Evolutionary conservation across 2,329 filamentous ascomycete species (phyloP).

Genomic region (Talaromyces sp.): DNA sequence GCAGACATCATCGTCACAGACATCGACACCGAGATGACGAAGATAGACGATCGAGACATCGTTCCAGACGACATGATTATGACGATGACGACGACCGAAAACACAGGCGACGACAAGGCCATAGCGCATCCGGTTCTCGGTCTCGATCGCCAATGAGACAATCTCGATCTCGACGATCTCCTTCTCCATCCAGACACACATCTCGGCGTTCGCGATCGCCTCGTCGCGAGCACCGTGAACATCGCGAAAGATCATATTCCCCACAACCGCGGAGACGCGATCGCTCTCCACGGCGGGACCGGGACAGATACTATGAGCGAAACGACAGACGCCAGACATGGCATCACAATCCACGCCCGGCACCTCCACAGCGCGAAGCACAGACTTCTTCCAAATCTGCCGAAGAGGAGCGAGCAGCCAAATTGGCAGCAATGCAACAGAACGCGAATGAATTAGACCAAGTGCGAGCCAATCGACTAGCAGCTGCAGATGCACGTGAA

Average conservation of each 20-base stretch:
- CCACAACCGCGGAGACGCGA: slow-evolving; percentile 30
- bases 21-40: slow-evolving; percentile 28
- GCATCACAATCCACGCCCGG: slow-evolving; percentile 29
- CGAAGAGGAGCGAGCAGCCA: slow-evolving; percentile 61
- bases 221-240: slow-evolving; percentile 21
- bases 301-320: slow-evolving; percentile 29
- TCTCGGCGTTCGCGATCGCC: slow-evolving; percentile 21
- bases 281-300: slow-evolving; percentile 33
- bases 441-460: slow-evolving; percentile 66
- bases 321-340: slow-evolving; percentile 32
- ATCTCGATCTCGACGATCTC: slow-evolving; percentile 33
- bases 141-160: slow-evolving; percentile 37
- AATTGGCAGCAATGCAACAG: slow-evolving; percentile 69
- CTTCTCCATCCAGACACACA: slow-evolving; percentile 33
- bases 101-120: slow-evolving; percentile 41
- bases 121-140: slow-evolving; percentile 16
- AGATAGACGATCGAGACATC: slow-evolving; percentile 23
- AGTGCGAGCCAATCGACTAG: slow-evolving; percentile 65
- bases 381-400: slow-evolving; percentile 20
- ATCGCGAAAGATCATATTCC: slow-evolving; percentile 26
- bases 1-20: slow-evolving; percentile 46
- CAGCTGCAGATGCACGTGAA: slow-evolving; percentile 65
- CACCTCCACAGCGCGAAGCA: slow-evolving; percentile 18
- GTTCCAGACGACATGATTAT: slow-evolving; percentile 23
- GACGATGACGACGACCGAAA: slow-evolving; percentile 24